Evolutionary conservation across 495 filamentous ascomycete genomes (phyloP).

Genomic region (Talaromyces liani): DNA sequence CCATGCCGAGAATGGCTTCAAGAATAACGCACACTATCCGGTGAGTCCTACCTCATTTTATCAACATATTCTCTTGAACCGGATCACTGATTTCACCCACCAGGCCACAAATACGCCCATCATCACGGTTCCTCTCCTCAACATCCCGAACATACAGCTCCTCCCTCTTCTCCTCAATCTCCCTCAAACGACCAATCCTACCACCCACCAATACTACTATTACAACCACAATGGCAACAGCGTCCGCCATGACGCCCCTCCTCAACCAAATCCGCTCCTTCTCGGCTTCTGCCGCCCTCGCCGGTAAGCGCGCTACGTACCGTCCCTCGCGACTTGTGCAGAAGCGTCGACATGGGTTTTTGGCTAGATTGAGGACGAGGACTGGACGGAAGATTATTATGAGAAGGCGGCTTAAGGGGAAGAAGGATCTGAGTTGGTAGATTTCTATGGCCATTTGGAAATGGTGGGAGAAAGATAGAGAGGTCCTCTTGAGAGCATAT

Average conservation of each 20-base stretch:
- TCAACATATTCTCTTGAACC: not conserved
- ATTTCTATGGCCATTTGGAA: too few species aligned
- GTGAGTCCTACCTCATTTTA: not conserved
- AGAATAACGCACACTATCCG: not conserved
- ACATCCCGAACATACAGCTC: not conserved
- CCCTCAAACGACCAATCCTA: not conserved
- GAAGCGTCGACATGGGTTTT: slow-evolving; percentile 64
- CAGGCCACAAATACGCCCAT: not conserved
- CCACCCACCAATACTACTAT: not conserved
- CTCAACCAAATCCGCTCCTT: slow-evolving; percentile 22
- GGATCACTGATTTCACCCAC: not conserved
- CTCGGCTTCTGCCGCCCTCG: slow-evolving; percentile 37
- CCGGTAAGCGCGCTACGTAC: slow-evolving; percentile 53
- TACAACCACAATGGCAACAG: not conserved
- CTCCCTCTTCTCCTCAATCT: not conserved
- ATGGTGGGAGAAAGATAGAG: too few species aligned
- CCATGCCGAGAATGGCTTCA: not conserved
- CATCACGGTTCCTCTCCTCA: not conserved
- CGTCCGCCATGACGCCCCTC: not conserved
- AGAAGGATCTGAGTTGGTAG: slow-evolving; percentile 53
- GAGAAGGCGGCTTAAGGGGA: slow-evolving; percentile 52
- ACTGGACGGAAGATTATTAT: slow-evolving; percentile 50
- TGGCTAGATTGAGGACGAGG: slow-evolving; percentile 48
- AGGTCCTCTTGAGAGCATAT: too few species aligned
- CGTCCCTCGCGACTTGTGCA: slow-evolving; percentile 61